Percentiles rank a stretch among this genome's conserved stretches.
phyloP scores from a whole-genome alignment of 345 rosid genomes.

The Raphanus sativus region DNA sequence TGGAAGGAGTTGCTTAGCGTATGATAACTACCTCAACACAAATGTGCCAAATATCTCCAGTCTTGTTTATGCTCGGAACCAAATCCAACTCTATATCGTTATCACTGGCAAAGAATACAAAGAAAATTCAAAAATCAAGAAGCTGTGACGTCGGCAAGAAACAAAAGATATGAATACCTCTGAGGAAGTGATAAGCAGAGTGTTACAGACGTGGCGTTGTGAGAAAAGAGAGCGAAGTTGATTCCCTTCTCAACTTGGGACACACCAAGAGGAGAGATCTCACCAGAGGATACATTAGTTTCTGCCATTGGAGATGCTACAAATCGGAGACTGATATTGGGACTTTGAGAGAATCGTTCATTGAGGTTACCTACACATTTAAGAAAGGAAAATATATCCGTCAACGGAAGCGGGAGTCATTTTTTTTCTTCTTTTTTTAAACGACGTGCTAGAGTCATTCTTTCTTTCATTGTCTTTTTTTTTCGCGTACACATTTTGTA shows the following conservation, averaged over 20 bases:
- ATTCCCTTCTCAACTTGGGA: slow-evolving; percentile 76
- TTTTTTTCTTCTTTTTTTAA: no score
- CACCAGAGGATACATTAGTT: slow-evolving; percentile 58
- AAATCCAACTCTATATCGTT: slow-evolving; percentile 50
- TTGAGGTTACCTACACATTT: slow-evolving; percentile 7
- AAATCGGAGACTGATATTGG: slow-evolving; percentile 33
- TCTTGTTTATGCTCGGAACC: slow-evolving; percentile 71
- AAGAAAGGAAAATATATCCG: no score
- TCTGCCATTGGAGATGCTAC: slow-evolving; percentile 46
- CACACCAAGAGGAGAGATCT: slow-evolving; percentile 75
- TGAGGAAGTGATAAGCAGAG: slow-evolving; percentile 71
- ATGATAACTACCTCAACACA: slow-evolving; percentile 54
- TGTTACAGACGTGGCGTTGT: slow-evolving; percentile 74
- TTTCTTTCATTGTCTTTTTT: no score
- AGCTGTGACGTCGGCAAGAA: not conserved
- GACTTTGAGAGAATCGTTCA: slow-evolving; percentile 27
- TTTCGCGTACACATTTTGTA: no score
- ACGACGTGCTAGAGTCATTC: no score
- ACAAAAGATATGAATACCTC: slow-evolving; percentile 43
- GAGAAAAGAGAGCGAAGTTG: slow-evolving; percentile 84
- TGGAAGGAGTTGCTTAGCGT: no score
- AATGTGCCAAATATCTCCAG: slow-evolving; percentile 91
- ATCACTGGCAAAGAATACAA: slow-evolving; percentile 28
- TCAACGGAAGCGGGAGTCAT: no score
- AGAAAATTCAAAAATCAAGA: not conserved